These are phyloP conservation scores for Sugiyamaella xylanicola DNA, from an alignment of 1,139 yeast genomes.

Conservation along the genomic window DNA sequence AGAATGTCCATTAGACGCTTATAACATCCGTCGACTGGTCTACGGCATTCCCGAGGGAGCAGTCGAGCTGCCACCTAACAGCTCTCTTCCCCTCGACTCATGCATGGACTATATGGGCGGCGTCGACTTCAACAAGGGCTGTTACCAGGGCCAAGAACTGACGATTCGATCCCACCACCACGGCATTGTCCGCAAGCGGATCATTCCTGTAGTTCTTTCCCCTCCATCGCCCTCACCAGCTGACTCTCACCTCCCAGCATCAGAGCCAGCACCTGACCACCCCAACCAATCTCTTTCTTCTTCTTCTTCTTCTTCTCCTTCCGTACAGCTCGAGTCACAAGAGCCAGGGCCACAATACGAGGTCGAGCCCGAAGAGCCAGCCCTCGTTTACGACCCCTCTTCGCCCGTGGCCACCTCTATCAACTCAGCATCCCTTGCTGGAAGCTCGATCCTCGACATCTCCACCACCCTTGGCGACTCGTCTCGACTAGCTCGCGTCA, in stretches of 20 bases:
- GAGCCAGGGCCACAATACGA: background rate
- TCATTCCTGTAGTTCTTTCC: conserved; percentile 69
- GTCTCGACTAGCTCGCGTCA: conserved; percentile 16
- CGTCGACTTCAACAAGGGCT: conserved; percentile 84
- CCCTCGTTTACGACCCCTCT: conserved; percentile 31
- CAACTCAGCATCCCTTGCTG: conserved; percentile 21
- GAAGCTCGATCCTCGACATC: conserved; percentile 22
- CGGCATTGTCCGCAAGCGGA: conserved; percentile 78
- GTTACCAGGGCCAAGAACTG: conserved; percentile 94
- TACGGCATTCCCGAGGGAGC: conserved; percentile 70
- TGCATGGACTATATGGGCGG: conserved; percentile 84
- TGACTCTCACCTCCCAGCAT: background rate
- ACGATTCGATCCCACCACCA: conserved; percentile 86
- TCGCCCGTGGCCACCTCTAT: conserved; percentile 15
- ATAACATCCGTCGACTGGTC: conserved; percentile 53
- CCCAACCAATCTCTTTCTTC: background rate
- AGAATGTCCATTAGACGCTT: conserved; percentile 37
- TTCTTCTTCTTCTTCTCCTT: no score
- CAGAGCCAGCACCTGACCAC: background rate
- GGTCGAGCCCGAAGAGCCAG: conserved; percentile 33
- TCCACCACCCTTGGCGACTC: conserved; percentile 19
- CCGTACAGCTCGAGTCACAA: no score
- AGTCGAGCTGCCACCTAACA: conserved; percentile 48
- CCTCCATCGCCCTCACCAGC: conserved; percentile 24
- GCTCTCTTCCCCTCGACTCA: conserved; percentile 78